Conservation (phyloP, 345 rosid species). For the Citrus sp. region DNA sequence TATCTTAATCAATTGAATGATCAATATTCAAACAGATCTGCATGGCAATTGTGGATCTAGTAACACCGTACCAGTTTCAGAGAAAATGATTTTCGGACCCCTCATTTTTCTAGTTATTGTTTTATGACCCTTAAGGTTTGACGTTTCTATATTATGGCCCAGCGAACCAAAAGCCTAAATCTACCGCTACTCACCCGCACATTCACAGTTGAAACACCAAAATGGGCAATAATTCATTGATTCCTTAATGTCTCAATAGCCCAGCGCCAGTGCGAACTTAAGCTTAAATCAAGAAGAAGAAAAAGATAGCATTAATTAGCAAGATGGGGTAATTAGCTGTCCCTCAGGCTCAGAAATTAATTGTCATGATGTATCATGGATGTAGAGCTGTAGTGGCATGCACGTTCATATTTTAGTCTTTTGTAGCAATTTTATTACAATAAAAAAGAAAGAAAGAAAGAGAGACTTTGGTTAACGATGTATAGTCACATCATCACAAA, state of each 20-base stretch:
- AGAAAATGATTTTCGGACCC: neutral
- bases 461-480: slow-evolving; percentile 20
- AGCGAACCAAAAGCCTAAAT: too few species aligned
- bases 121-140: neutral
- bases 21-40: neutral
- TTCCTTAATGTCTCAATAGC: neutral
- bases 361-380: neutral
- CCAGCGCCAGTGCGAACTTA: neutral
- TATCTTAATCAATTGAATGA: neutral
- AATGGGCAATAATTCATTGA: neutral
- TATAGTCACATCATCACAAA: slow-evolving; percentile 58
- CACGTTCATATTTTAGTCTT: neutral
- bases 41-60: neutral
- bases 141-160: neutral
- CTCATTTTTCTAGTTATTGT: neutral
- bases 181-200: too few species aligned
- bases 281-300: neutral
- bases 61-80: neutral
- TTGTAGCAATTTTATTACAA: neutral
- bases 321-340: neutral
- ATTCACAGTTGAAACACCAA: neutral
- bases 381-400: neutral
- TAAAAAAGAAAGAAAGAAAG: neutral
- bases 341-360: too few species aligned
- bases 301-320: neutral